Conservation (phyloP, 345 rosid species). For the Aquilaria malaccensis region DNA sequence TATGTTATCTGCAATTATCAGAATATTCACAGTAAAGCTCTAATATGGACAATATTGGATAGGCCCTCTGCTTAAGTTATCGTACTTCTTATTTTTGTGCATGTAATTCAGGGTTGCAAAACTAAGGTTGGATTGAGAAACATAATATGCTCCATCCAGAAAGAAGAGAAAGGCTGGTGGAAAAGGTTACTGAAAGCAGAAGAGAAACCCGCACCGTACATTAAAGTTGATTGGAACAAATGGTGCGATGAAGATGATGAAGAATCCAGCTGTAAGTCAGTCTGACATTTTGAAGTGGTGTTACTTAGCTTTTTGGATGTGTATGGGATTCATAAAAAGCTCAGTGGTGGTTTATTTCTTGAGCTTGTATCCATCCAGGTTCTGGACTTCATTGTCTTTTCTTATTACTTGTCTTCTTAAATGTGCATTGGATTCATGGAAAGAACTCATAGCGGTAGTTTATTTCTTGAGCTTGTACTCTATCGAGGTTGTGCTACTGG, state of each 20-base stretch:
- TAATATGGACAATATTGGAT: no score
- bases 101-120: slow-evolving; percentile 55
- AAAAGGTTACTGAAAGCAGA: slow-evolving; percentile 70
- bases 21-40: no score
- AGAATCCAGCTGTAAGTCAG: slow-evolving; percentile 50
- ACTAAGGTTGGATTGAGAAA: slow-evolving; percentile 84
- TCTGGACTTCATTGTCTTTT: not conserved
- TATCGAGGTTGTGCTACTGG: not conserved
- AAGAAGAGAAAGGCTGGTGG: slow-evolving; percentile 96
- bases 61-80: no score
- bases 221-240: slow-evolving; percentile 97
- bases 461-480: not conserved
- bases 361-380: not conserved
- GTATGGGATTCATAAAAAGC: not conserved
- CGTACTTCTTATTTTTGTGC: not conserved
- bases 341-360: not conserved
- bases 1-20: no score
- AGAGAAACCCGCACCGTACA: slow-evolving; percentile 95
- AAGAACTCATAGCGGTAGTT: not conserved
- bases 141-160: slow-evolving; percentile 67
- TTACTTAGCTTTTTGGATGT: slow-evolving; percentile 4
- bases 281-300: not conserved
- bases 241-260: slow-evolving; percentile 99
- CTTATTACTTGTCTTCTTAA: slow-evolving; percentile 2
- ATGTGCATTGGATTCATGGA: not conserved